Evolutionary conservation across 73 alveolate genomes (phyloP).

Genomic region (Effrenium voratum): DNA sequence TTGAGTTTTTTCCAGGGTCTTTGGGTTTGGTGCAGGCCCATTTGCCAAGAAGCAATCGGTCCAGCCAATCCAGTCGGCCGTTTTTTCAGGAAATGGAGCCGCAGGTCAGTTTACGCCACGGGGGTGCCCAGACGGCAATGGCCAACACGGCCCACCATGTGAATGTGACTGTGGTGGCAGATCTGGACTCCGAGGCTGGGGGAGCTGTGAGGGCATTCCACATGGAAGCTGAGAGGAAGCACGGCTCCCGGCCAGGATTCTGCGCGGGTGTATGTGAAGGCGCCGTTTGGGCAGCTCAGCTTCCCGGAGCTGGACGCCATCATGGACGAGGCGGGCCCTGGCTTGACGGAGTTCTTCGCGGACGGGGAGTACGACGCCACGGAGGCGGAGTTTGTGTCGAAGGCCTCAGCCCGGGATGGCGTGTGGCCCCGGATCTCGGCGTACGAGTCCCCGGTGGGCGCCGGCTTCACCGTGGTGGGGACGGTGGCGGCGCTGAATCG

Average conservation of each 20-base stretch:
- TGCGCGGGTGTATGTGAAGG: slow-evolving; percentile 62
- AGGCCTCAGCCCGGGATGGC: slow-evolving; percentile 33
- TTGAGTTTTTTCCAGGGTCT: too few relatives aligned
- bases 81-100: too few relatives aligned
- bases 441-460: slow-evolving; percentile 53
- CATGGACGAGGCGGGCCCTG: slow-evolving; percentile 43
- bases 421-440: slow-evolving; percentile 31
- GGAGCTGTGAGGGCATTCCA: neutral
- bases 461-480: slow-evolving; percentile 36
- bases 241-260: neutral
- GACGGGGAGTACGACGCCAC: neutral
- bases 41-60: too few relatives aligned
- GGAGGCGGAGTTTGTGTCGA: slow-evolving; percentile 35
- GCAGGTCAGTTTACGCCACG: too few relatives aligned
- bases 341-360: slow-evolving; percentile 74
- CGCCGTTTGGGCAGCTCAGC: slow-evolving; percentile 49
- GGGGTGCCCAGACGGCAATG: too few relatives aligned
- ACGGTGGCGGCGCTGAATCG: slow-evolving; percentile 45
- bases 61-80: too few relatives aligned
- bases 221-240: neutral
- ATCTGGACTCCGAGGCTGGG: too few relatives aligned
- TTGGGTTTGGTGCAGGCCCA: too few relatives aligned
- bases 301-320: slow-evolving; percentile 53
- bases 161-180: too few relatives aligned
- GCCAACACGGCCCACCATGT: too few relatives aligned